Percentiles rank a stretch among this genome's conserved stretches.
Conservation (phyloP, 2,329 filamentous ascomycete species). For the Botrytis deweyae region DNA sequence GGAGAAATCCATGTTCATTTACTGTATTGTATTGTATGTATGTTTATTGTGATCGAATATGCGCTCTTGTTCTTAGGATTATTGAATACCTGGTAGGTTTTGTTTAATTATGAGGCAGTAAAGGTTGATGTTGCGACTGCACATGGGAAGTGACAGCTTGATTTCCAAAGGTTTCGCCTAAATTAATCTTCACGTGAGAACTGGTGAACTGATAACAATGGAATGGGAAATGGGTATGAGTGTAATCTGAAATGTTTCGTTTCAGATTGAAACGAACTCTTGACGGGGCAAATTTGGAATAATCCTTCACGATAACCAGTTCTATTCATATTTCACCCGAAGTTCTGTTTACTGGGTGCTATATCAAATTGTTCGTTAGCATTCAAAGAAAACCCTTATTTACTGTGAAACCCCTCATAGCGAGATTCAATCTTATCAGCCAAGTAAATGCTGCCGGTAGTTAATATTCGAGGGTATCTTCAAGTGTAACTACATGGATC, state of each 20-base stretch:
- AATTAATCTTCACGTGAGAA: conserved; percentile 15
- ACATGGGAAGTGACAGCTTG: conserved; percentile 13
- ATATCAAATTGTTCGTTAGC: not conserved
- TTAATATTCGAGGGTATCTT: conserved; percentile 3
- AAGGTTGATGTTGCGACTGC: conserved; percentile 20
- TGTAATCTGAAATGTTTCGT: not conserved
- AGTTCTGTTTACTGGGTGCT: not conserved
- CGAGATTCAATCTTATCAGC: not conserved
- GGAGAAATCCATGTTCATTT: conserved; percentile 52
- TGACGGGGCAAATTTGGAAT: not conserved
- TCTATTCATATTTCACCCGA: not conserved
- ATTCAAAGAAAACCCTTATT: too few species aligned
- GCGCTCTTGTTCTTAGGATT: not conserved
- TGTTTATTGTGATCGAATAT: not conserved
- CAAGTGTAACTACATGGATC: not conserved
- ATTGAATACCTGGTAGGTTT: not conserved
- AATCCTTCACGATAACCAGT: not conserved
- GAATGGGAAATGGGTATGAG: not conserved
- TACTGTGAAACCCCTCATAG: not conserved
- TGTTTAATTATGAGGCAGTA: conserved; percentile 16
- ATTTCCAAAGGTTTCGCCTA: conserved; percentile 4
- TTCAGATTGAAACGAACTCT: not conserved
- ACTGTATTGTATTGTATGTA: not conserved
- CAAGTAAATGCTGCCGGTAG: not conserved
- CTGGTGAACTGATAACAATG: conserved; percentile 15